Base-by-base conservation (phyloP, 139 green algal genomes). In the Micractinium conductrix region DNA sequence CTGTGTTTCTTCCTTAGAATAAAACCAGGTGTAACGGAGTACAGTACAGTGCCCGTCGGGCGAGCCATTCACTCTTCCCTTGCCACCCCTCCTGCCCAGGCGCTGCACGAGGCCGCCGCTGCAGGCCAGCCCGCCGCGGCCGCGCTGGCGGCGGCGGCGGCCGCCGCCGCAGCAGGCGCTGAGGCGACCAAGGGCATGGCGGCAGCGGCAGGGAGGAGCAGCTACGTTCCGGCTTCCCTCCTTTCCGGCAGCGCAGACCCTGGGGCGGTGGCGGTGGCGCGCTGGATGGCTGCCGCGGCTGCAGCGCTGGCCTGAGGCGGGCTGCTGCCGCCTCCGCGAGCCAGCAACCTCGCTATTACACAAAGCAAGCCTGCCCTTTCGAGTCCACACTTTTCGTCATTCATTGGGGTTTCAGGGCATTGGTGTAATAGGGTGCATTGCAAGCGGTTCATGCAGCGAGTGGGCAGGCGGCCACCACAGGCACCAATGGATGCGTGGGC, bases 171-270 rank as follows among this genome's bases (percentile, higher is more conserved):
- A 68, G 73, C 53, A 43, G 94, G 94, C 3, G 94, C 93, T 33
- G 87, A 90, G 42, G 74, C 79, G 1, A 98, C 94, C 9, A 89
- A 80, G 33, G 43, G 44, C 65, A 96, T 98, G 91, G 38, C 65
- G 19, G 94, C 93, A 1, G 48, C 33, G 1, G 93, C 91, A 2
- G 95, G 95, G 6, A 79, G 95, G 0, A 80, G 91, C 2, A 87
- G 70, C 8, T 98, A 96, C 78, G 87, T 97, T 19, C 53, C 53
- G 10, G 53, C 7, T 62, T 16, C 53, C 24, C 53, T 22, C 53
- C 53, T 30, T 62, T 96, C 82, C 3, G 55, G 74, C 26, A 72
- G 87, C 0, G 70, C 88, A 12, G 94, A 97, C 81, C 94, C 94
- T 21, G 94, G 94, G 2, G 94, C 94, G 0, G 40, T 78, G 37